Percentiles rank a stretch among this genome's conserved stretches.
Conservation (phyloP, 2,329 filamentous ascomycete species). For the Ceratocystis diversiconidia region DNA sequence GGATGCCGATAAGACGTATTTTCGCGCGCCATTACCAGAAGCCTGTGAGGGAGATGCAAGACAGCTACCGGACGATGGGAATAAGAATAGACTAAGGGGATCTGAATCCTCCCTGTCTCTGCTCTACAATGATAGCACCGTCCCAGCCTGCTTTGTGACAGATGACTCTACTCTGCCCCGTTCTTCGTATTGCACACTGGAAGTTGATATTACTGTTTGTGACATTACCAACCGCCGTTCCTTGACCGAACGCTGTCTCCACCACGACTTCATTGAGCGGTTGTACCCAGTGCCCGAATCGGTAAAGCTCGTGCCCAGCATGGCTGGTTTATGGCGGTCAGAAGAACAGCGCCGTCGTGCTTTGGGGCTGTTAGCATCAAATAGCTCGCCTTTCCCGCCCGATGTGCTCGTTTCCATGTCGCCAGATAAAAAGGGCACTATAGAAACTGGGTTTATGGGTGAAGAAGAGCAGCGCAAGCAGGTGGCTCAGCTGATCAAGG, state of each 20-base stretch:
- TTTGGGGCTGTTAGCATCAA: slow-evolving; percentile 20
- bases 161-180: slow-evolving; percentile 56
- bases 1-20: slow-evolving; percentile 54
- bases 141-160: slow-evolving; percentile 24
- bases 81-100: slow-evolving; percentile 62
- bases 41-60: slow-evolving; percentile 31
- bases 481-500: slow-evolving; percentile 45
- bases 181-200: slow-evolving; percentile 74
- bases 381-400: slow-evolving; percentile 36
- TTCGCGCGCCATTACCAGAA: slow-evolving; percentile 57
- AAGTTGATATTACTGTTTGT: slow-evolving; percentile 79
- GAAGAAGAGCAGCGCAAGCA: slow-evolving; percentile 67
- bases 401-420: slow-evolving; percentile 84
- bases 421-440: slow-evolving; percentile 45
- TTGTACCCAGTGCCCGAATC: slow-evolving; percentile 47
- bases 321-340: slow-evolving; percentile 86
- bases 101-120: slow-evolving; percentile 46
- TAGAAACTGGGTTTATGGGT: slow-evolving; percentile 70
- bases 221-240: slow-evolving; percentile 71
- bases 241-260: slow-evolving; percentile 62
- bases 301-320: slow-evolving; percentile 78
- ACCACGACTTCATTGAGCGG: slow-evolving; percentile 75
- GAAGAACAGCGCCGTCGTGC: slow-evolving; percentile 64
- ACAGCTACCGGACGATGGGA: slow-evolving; percentile 31
- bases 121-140: slow-evolving; percentile 30